phyloP scores from a whole-genome alignment of 305 asterid genomes.

The Andrographis paniculata region DNA sequence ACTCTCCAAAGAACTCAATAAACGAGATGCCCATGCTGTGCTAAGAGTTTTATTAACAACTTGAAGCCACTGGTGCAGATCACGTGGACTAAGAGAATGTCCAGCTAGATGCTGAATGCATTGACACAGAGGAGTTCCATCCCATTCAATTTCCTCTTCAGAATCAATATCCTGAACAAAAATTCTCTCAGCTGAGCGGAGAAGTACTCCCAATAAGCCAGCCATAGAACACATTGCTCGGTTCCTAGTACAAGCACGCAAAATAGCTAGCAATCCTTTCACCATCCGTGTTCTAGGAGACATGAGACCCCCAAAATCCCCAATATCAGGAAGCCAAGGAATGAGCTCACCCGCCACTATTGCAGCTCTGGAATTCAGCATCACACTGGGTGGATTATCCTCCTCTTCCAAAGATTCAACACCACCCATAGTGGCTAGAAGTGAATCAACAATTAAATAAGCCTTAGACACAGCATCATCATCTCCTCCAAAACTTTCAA shows the following conservation, averaged over 20 bases:
- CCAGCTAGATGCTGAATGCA: slow-evolving; percentile 92
- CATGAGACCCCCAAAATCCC: slow-evolving; percentile 85
- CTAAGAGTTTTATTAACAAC: slow-evolving; percentile 54
- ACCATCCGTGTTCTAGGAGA: slow-evolving; percentile 97
- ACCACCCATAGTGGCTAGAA: slow-evolving; percentile 99
- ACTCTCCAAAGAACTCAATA: slow-evolving; percentile 80
- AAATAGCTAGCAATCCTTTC: slow-evolving; percentile 92
- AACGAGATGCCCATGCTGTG: slow-evolving; percentile 74
- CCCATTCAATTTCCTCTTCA: slow-evolving; percentile 56
- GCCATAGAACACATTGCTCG: slow-evolving; percentile 94
- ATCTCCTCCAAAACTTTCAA: slow-evolving; percentile 71
- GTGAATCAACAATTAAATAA: slow-evolving; percentile 89
- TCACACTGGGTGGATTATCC: slow-evolving; percentile 95
- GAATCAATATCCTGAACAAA: slow-evolving; percentile 49
- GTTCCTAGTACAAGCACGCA: slow-evolving; percentile 97
- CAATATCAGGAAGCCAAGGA: slow-evolving; percentile 85
- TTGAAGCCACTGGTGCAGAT: slow-evolving; percentile 76
- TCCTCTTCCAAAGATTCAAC: slow-evolving; percentile 96
- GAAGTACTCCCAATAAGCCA: slow-evolving; percentile 71
- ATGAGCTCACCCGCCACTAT: slow-evolving; percentile 91
- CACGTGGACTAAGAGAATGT: slow-evolving; percentile 76
- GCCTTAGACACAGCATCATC: slow-evolving; percentile 67
- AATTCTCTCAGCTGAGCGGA: slow-evolving; percentile 71
- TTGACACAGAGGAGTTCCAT: slow-evolving; percentile 77
- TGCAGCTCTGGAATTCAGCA: slow-evolving; percentile 99